A percentile compares a stretch with the other conserved stretches of the same genome.
phyloP scores from a whole-genome alignment of 2,329 filamentous ascomycete species.

The Zymoseptoria brevis region DNA sequence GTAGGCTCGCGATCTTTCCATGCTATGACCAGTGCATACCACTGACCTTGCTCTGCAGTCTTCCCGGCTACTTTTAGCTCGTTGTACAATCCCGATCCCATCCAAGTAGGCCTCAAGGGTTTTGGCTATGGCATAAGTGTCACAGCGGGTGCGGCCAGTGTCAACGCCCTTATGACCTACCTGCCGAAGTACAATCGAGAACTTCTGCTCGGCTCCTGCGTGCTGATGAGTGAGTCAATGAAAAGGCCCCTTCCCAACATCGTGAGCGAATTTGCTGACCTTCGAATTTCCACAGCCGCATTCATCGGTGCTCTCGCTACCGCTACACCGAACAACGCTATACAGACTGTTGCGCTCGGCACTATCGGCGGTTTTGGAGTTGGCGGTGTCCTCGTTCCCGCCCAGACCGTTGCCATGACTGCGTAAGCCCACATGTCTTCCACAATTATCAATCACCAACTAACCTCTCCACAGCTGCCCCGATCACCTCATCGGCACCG shows the following conservation, averaged over 20 bases:
- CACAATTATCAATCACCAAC: neutral
- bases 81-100: slow-evolving; percentile 8
- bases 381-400: slow-evolving; percentile 58
- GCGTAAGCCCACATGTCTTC: slow-evolving; percentile 28
- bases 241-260: too few relatives aligned
- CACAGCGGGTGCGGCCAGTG: slow-evolving; percentile 50
- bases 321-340: slow-evolving; percentile 15
- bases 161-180: slow-evolving; percentile 49
- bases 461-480: slow-evolving; percentile 37
- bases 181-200: slow-evolving; percentile 51
- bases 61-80: slow-evolving; percentile 34
- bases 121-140: slow-evolving; percentile 51
- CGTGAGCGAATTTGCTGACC: neutral
- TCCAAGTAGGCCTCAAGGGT: slow-evolving; percentile 10
- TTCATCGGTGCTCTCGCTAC: slow-evolving; percentile 30
- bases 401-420: slow-evolving; percentile 53
- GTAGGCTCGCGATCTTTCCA: slow-evolving; percentile 54
- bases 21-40: slow-evolving; percentile 52
- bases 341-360: slow-evolving; percentile 39
- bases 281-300: slow-evolving; percentile 33
- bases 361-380: slow-evolving; percentile 54
- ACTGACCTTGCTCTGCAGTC: slow-evolving; percentile 56
- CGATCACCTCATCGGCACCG: slow-evolving; percentile 59
- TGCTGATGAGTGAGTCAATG: slow-evolving; percentile 46
- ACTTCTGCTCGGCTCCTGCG: slow-evolving; percentile 51